A percentile compares a stretch with the other conserved stretches of the same genome.
Conservation (phyloP, 768 basidiomycete species). For the Phaeotremella skinneri region DNA sequence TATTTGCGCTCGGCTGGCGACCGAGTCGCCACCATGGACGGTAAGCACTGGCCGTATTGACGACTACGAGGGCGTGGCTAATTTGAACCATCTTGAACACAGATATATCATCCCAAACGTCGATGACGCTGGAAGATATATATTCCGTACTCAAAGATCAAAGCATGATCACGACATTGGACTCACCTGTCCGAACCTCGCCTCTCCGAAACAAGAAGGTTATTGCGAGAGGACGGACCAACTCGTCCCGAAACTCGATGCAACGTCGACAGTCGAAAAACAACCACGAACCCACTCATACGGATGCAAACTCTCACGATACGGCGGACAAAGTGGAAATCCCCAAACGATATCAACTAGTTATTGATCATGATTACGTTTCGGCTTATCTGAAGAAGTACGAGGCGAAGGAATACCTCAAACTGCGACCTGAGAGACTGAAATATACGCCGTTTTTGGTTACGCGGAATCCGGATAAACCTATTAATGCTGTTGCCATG, state of each 20-base stretch:
- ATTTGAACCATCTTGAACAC: conserved; percentile 14
- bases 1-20: conserved; percentile 66
- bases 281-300: conserved; percentile 58
- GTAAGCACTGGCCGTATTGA: conserved; percentile 60
- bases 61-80: neutral
- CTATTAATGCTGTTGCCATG: conserved; percentile 11
- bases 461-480: conserved; percentile 48
- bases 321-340: conserved; percentile 43
- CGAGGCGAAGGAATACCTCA: conserved; percentile 75
- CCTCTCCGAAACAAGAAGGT: conserved; percentile 7
- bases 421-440: conserved; percentile 70
- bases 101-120: conserved; percentile 79
- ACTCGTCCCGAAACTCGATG: conserved; percentile 36
- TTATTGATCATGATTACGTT: conserved; percentile 69
- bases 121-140: conserved; percentile 88
- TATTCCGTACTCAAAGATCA: conserved; percentile 69
- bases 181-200: conserved; percentile 19
- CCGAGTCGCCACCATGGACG: conserved; percentile 65
- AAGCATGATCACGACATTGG: conserved; percentile 63
- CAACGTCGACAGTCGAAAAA: conserved; percentile 52
- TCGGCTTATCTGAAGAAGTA: conserved; percentile 65
- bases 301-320: conserved; percentile 2
- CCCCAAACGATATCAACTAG: conserved; percentile 70
- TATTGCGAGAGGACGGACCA: neutral
- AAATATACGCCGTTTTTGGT: conserved; percentile 94